Conservation (phyloP, 2,329 filamentous ascomycete species). For the Xylariaceae sp. region DNA sequence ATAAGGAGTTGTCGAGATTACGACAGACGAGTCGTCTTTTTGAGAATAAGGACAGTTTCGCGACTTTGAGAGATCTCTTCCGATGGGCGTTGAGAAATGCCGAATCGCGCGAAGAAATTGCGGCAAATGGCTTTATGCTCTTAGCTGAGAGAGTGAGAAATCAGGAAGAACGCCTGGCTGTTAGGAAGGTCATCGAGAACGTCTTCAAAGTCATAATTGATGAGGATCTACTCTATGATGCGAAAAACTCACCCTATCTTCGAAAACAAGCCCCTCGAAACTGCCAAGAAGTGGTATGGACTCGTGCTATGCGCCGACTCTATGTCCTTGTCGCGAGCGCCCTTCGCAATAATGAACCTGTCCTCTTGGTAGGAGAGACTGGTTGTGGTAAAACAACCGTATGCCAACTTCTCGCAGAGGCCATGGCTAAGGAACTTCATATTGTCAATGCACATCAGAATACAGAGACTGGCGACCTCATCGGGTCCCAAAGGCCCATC, state of each 20-base stretch:
- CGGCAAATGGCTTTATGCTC: slow-evolving; percentile 92
- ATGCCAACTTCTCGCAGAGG: slow-evolving; percentile 85
- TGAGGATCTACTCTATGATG: slow-evolving; percentile 66
- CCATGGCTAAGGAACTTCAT: slow-evolving; percentile 69
- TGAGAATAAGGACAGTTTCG: slow-evolving; percentile 96
- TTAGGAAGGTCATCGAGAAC: slow-evolving; percentile 83
- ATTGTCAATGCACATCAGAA: slow-evolving; percentile 98
- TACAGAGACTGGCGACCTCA: slow-evolving; percentile 93
- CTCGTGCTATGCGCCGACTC: slow-evolving; percentile 84
- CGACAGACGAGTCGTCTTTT: slow-evolving; percentile 89
- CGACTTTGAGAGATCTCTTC: slow-evolving; percentile 92
- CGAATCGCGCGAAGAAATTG: slow-evolving; percentile 82
- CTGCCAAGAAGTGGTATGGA: slow-evolving; percentile 79
- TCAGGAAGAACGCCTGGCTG: slow-evolving; percentile 74
- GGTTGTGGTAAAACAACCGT: slow-evolving; percentile 98
- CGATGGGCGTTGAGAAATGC: slow-evolving; percentile 86
- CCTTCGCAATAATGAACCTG: slow-evolving; percentile 84
- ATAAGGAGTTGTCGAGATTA: slow-evolving; percentile 84
- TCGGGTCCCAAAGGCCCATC: slow-evolving; percentile 89
- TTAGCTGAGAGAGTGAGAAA: slow-evolving; percentile 93
- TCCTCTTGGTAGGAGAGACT: slow-evolving; percentile 92
- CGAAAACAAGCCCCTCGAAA: slow-evolving; percentile 45
- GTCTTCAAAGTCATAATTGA: slow-evolving; percentile 86
- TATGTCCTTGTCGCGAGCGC: slow-evolving; percentile 87
- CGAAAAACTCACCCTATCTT: slow-evolving; percentile 53